Base-by-base conservation (phyloP, 108 stramenopile genomes). In the Epipyxis sp. region DNA sequence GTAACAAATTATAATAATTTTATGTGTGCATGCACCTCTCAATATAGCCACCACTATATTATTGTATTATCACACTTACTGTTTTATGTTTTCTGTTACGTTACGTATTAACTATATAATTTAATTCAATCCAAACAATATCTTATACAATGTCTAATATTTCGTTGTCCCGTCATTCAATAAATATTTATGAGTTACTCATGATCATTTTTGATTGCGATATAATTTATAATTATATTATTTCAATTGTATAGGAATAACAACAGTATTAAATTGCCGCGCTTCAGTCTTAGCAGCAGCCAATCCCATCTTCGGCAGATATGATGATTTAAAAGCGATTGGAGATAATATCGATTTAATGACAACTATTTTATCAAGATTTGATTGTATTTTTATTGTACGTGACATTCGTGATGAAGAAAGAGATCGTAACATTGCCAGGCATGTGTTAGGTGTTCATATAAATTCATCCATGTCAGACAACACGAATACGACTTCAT, bases 381-480 rank as follows among this genome's bases (percentile, higher is more conserved):
- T 99, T 86, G 98, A 99, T 82, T 86, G 97, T 76, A 99, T 99
- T 67, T 99, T 98, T 83, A 85, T 99, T 79, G 97, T 99, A 0
- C 89, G 96, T 29, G 98, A 99, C 86, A 86, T 99, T 16, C 82
- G 96, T 25, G 96, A 99, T 71, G 94, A 95, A 82, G 94, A 90
- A 34, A 87, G 95, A 30, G 98, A 99, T 84, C 86, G 90, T 2
- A 88, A 90, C 87, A 97, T 99, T 59, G 94, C 94, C 58, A 84
- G 91, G 61, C 98, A 99, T 84, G 98, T 99, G 32, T 95, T 99
- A 94, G 92, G 94, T 30, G 91, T 97, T 25, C 97, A 97, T 80
- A 93, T 95, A 76, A 43, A 62, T 42, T 76, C 82, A 0, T 67
- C 50, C 1, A 87, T 32, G 89, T 83, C 50, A 82, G n/a, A n/a